Base-by-base conservation (phyloP, 2,329 filamentous ascomycete species). In the Colletotrichum lupini region DNA sequence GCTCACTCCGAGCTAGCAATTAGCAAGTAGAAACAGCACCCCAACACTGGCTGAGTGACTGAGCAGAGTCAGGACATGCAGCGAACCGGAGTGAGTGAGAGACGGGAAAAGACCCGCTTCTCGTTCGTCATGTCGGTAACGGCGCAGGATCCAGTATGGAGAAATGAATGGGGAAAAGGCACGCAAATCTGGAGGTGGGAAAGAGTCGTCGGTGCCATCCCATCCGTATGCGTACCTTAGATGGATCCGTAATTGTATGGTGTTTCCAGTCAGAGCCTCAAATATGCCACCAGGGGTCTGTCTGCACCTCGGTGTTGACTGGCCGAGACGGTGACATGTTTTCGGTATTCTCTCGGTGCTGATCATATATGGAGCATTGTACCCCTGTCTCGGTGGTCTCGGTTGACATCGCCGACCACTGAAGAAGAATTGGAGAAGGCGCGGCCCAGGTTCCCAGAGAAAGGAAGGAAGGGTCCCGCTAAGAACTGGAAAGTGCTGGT, bases 261-360 rank as follows among this genome's bases (percentile, higher is more conserved):
- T 72, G 70, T 59, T 61, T 72, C 49, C 19, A 24, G 67, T 62
- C 71, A 67, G 71, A 73, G 71, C 71, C 71, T 28, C 71, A 73
- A 71, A 46, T 72, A 59, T 46, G 26, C 52, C 49, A 55, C 28
- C 71, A 72, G 62, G 68, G 67, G 56, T 57, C 42, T 2, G n/a
- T 9, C 52, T 67, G 72, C 62, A 58, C 0, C 2, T 74, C 72
- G 72, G 72, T 72, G 1, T 67, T 46, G 0, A 0, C 0, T 9
- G 1, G 4, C 72, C 72, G 72, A 74, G 28, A 52, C 7, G 4
- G 16, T 12, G 70, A 56, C 42, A 49, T 14, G 2, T 1, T 5
- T 7, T 73, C 70, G 70, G 70, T 19, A 1, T 59, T n/a, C 4
- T 5, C 1, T 73, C 70, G 70, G 70, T 30, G 58, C 53, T 70